These are phyloP conservation scores for Stereum hirsutum DNA, from an alignment of 1,284 basidiomycete species.

Conservation along the genomic window DNA sequence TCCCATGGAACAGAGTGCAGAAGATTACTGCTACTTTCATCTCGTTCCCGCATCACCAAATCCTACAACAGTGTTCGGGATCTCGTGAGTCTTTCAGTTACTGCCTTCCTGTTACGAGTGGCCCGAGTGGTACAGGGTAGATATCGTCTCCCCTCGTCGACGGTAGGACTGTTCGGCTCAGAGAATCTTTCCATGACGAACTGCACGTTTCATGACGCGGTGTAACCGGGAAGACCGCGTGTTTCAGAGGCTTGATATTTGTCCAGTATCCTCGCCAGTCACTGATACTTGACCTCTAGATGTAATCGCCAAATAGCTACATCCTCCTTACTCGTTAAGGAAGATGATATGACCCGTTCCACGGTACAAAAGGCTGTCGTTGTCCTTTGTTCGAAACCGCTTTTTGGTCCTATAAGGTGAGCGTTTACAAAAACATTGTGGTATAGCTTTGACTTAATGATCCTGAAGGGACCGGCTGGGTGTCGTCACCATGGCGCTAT, in stretches of 20 bases:
- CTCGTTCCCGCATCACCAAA: slow-evolving; percentile 61
- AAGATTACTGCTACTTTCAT: slow-evolving; percentile 98
- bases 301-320: slow-evolving; percentile 95
- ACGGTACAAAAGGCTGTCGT: slow-evolving; percentile 98
- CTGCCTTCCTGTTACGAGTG: no score
- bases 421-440: slow-evolving; percentile 11
- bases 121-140: no score
- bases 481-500: slow-evolving; percentile 89
- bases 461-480: slow-evolving; percentile 76
- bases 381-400: slow-evolving; percentile 82
- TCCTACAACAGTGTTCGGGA: slow-evolving; percentile 84
- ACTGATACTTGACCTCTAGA: slow-evolving; percentile 29
- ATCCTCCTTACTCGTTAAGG: slow-evolving; percentile 72
- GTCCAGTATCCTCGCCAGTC: background rate
- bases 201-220: no score
- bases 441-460: background rate
- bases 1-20: slow-evolving; percentile 71
- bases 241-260: background rate
- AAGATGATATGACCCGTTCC: slow-evolving; percentile 85
- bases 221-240: background rate
- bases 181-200: no score
- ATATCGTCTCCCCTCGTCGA: slow-evolving; percentile 1
- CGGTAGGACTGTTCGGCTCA: background rate
- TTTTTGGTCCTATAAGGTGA: slow-evolving; percentile 81
- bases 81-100: slow-evolving; percentile 56